A percentile compares a stretch with the other conserved stretches of the same genome.
These are phyloP conservation scores for Sarocladiaceae sp. DNA, from an alignment of 2,329 filamentous ascomycete species.

Conservation along the genomic window DNA sequence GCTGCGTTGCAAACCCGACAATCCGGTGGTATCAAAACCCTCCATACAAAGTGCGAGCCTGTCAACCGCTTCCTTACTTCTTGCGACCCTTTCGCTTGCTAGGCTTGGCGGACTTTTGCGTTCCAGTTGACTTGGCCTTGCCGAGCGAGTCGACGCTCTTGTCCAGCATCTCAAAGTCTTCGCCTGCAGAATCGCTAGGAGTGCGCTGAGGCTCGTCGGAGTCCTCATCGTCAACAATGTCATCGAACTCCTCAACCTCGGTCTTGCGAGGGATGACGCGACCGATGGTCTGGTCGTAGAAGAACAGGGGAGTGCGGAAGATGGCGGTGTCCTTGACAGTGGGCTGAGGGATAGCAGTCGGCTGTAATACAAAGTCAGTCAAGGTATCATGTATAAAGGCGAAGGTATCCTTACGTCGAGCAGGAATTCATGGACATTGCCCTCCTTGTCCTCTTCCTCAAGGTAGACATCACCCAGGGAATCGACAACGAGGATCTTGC, in stretches of 20 bases:
- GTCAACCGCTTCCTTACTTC: slow-evolving; percentile 41
- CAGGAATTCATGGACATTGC: slow-evolving; percentile 75
- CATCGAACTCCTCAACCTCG: slow-evolving; percentile 31
- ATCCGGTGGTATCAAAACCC: not conserved
- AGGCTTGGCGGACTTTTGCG: slow-evolving; percentile 40
- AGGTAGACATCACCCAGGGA: slow-evolving; percentile 88
- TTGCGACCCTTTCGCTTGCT: slow-evolving; percentile 48
- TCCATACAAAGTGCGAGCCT: not conserved
- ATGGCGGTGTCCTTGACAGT: slow-evolving; percentile 80
- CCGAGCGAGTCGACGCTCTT: slow-evolving; percentile 54
- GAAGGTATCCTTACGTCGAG: slow-evolving; percentile 66
- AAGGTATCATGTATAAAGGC: not conserved
- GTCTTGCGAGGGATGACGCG: slow-evolving; percentile 41
- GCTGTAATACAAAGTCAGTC: slow-evolving; percentile 42
- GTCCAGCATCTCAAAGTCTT: slow-evolving; percentile 60
- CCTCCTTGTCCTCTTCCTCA: slow-evolving; percentile 88
- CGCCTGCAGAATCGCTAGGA: slow-evolving; percentile 52
- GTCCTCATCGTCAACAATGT: slow-evolving; percentile 37
- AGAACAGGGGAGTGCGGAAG: slow-evolving; percentile 71
- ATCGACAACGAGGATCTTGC: slow-evolving; percentile 91
- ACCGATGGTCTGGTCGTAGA: slow-evolving; percentile 55
- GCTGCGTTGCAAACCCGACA: too few species aligned
- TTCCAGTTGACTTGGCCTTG: slow-evolving; percentile 46
- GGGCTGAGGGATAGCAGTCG: slow-evolving; percentile 73
- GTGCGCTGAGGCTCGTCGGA: slow-evolving; percentile 48